Conservation (phyloP, 2,329 filamentous ascomycete genomes). For the Intubia oerlemansii region DNA sequence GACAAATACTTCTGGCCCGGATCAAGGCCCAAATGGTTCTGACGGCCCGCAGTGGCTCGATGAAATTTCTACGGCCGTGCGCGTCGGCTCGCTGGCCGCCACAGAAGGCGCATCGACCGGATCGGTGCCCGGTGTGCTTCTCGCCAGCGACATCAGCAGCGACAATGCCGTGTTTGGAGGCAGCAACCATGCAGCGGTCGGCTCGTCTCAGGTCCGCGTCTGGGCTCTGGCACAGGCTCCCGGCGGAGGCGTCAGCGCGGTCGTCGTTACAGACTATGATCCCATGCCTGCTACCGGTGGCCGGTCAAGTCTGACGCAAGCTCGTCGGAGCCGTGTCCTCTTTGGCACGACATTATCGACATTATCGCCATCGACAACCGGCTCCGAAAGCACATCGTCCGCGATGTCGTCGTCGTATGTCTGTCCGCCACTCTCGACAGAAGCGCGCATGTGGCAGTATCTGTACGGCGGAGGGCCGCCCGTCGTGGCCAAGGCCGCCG, state of each 20-base stretch:
- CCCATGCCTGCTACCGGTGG: slow-evolving; percentile 21
- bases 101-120: not conserved
- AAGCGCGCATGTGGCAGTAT: slow-evolving; percentile 33
- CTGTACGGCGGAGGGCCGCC: slow-evolving; percentile 32
- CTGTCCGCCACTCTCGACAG: slow-evolving; percentile 14
- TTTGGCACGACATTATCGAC: too few relatives aligned
- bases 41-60: slow-evolving; percentile 20
- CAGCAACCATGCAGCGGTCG: too few relatives aligned
- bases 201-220: slow-evolving; percentile 21
- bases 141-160: too few relatives aligned
- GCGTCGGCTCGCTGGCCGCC: not conserved
- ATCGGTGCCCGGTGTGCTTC: too few relatives aligned
- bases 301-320: slow-evolving; percentile 16
- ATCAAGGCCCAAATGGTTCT: too few relatives aligned
- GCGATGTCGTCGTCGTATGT: too few relatives aligned
- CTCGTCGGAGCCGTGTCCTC: slow-evolving; percentile 15
- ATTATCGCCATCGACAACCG: too few relatives aligned
- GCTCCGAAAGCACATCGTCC: too few relatives aligned
- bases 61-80: not conserved
- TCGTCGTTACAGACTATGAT: slow-evolving; percentile 24
- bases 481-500: slow-evolving; percentile 14
- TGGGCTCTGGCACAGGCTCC: slow-evolving; percentile 32
- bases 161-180: too few relatives aligned
- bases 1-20: slow-evolving; percentile 16
- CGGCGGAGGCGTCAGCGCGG: slow-evolving; percentile 14